Conservation (phyloP, 2,329 filamentous ascomycete genomes). For the Trichoderma simmonsii region DNA sequence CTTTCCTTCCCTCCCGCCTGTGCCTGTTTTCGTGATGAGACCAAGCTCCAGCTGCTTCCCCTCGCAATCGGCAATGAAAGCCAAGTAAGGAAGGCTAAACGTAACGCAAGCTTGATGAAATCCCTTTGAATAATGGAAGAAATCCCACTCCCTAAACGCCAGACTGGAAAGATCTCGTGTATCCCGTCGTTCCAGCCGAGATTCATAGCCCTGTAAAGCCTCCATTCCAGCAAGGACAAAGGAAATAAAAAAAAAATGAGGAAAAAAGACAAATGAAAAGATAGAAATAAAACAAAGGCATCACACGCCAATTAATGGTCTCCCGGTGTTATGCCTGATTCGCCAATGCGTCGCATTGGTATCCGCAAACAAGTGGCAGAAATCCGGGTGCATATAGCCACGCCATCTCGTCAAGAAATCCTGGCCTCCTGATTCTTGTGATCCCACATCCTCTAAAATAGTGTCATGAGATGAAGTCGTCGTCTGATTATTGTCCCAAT, state of each 20-base stretch:
- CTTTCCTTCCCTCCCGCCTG: constrained; percentile 7
- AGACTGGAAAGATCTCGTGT: constrained; percentile 3
- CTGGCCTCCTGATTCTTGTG: constrained; percentile 21
- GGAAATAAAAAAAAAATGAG: neutral
- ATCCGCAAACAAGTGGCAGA: constrained; percentile 26
- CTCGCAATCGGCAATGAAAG: neutral
- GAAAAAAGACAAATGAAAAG: neutral
- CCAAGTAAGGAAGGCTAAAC: constrained; percentile 8
- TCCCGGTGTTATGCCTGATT: constrained; percentile 8
- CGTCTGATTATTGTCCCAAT: constrained; percentile 11
- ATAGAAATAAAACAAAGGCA: neutral
- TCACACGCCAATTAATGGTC: neutral
- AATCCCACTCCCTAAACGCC: neutral
- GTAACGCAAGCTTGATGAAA: neutral
- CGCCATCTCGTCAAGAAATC: constrained; percentile 13
- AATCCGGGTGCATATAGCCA: constrained; percentile 30
- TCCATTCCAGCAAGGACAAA: constrained; percentile 1
- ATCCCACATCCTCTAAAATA: constrained; percentile 20
- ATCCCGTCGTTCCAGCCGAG: constrained; percentile 6
- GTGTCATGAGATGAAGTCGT: constrained; percentile 20
- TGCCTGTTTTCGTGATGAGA: constrained; percentile 16
- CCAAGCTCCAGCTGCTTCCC: constrained; percentile 5
- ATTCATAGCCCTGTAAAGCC: constrained; percentile 3
- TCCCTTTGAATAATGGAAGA: neutral
- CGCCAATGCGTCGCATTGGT: constrained; percentile 22